Conservation (phyloP, 106 monocot genomes). For the Triglochin maritima region DNA sequence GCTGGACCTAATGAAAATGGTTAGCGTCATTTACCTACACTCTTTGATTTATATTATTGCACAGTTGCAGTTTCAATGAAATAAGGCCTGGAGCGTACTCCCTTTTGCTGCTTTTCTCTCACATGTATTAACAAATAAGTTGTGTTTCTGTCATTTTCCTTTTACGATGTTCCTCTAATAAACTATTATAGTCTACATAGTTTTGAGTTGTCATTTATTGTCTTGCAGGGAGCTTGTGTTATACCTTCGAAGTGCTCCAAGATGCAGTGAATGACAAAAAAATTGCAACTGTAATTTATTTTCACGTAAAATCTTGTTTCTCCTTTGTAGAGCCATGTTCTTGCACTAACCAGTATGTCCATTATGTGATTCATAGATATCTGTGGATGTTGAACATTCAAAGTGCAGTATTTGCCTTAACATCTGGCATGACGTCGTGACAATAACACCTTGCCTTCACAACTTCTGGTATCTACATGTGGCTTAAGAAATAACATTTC, state of each 20-base stretch:
- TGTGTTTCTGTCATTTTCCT: background rate
- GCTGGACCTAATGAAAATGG: slow-evolving; percentile 50
- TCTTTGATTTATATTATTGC: background rate
- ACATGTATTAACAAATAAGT: background rate
- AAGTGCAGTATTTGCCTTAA: slow-evolving; percentile 98
- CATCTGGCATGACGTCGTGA: slow-evolving; percentile 99
- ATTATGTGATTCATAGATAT: slow-evolving; percentile 37
- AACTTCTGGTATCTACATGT: slow-evolving; percentile 72
- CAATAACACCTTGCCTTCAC: slow-evolving; percentile 89
- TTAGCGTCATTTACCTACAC: slow-evolving; percentile 10
- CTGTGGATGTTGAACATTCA: slow-evolving; percentile 75
- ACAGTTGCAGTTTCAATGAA: background rate
- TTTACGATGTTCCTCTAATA: background rate
- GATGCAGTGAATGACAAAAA: slow-evolving; percentile 16
- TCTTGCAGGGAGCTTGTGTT: slow-evolving; percentile 58
- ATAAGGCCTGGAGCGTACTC: background rate
- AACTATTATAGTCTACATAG: background rate
- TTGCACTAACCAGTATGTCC: background rate
- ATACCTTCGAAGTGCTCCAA: slow-evolving; percentile 42
- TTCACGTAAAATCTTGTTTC: background rate
- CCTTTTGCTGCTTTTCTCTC: background rate
- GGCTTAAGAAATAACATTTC: background rate
- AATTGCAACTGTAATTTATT: slow-evolving; percentile 42
- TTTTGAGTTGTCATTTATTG: background rate
- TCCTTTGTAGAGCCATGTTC: background rate